A percentile compares a stretch with the other conserved stretches of the same genome.
Conservation (phyloP, 768 basidiomycete genomes). For the Kwoniella dendrophila region DNA sequence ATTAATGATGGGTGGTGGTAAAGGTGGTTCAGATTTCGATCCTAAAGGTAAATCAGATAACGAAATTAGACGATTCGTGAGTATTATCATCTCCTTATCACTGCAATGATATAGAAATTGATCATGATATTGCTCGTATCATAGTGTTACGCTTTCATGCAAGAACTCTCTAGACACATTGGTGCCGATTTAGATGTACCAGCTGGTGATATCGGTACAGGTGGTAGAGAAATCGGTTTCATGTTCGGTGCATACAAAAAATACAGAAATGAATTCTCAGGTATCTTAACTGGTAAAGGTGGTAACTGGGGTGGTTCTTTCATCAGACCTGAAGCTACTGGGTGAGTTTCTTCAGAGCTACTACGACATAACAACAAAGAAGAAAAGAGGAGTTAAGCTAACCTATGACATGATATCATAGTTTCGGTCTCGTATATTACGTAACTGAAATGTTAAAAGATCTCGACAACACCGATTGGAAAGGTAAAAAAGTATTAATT, state of each 20-base stretch:
- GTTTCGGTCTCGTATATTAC: constrained; percentile 76
- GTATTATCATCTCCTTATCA: constrained; percentile 33
- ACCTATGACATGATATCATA: too few species aligned
- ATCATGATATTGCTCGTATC: background rate
- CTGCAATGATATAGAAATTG: too few species aligned
- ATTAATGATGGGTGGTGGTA: constrained; percentile 75
- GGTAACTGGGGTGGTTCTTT: constrained; percentile 69
- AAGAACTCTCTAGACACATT: constrained; percentile 72
- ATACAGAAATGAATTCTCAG: constrained; percentile 69
- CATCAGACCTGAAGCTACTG: constrained; percentile 69
- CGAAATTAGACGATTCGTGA: constrained; percentile 70
- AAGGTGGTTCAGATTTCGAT: constrained; percentile 78
- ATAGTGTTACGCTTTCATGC: constrained; percentile 66
- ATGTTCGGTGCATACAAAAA: constrained; percentile 79
- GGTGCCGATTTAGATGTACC: constrained; percentile 76
- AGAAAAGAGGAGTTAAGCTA: too few species aligned
- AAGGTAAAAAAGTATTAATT: constrained; percentile 59
- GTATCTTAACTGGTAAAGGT: constrained; percentile 73
- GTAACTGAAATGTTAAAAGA: constrained; percentile 68
- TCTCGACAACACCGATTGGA: constrained; percentile 64
- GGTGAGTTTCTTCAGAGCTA: constrained; percentile 29
- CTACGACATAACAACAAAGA: too few species aligned
- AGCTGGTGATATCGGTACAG: constrained; percentile 68
- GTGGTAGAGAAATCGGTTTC: constrained; percentile 74
- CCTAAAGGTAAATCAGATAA: constrained; percentile 77